phyloP scores from a whole-genome alignment of 2,329 filamentous ascomycete genomes.

The Ciborinia camelliae region DNA sequence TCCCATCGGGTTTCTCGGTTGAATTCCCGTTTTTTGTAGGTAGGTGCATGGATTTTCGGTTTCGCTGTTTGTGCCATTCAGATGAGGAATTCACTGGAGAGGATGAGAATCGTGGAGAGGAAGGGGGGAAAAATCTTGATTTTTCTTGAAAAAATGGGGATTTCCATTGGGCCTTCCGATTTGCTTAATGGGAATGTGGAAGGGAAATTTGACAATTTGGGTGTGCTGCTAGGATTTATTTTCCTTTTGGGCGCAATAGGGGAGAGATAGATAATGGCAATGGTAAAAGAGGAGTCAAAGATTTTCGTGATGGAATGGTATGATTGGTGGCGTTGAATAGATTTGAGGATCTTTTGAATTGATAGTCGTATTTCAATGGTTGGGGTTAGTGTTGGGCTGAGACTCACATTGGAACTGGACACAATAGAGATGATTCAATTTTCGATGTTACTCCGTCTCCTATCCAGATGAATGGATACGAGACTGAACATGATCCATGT shows the following conservation, averaged over 20 bases:
- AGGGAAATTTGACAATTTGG: not conserved
- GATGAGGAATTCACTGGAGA: not conserved
- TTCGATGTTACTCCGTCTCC: not conserved
- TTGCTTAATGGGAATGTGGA: not conserved
- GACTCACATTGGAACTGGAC: slow-evolving; percentile 1
- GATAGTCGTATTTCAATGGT: not conserved
- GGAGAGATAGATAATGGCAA: slow-evolving; percentile 4
- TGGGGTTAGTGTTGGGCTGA: not conserved
- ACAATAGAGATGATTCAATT: slow-evolving; percentile 1
- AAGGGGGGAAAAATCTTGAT: not conserved
- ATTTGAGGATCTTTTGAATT: not conserved
- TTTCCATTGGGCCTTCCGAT: not conserved
- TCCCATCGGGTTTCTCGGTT: slow-evolving; percentile 1
- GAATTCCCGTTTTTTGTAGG: slow-evolving; percentile 14
- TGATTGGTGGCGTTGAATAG: slow-evolving; percentile 9
- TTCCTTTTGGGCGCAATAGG: not conserved
- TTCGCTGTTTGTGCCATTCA: not conserved
- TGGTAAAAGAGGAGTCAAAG: not conserved
- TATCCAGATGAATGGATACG: slow-evolving; percentile 7
- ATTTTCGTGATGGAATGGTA: slow-evolving; percentile 7
- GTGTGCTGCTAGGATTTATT: not conserved
- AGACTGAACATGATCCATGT: slow-evolving; percentile 1
- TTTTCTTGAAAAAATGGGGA: not conserved
- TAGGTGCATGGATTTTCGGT: not conserved
- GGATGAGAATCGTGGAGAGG: no score